Conservation (phyloP, 2,329 filamentous ascomycete genomes). For the Aspergillus uvarum region DNA sequence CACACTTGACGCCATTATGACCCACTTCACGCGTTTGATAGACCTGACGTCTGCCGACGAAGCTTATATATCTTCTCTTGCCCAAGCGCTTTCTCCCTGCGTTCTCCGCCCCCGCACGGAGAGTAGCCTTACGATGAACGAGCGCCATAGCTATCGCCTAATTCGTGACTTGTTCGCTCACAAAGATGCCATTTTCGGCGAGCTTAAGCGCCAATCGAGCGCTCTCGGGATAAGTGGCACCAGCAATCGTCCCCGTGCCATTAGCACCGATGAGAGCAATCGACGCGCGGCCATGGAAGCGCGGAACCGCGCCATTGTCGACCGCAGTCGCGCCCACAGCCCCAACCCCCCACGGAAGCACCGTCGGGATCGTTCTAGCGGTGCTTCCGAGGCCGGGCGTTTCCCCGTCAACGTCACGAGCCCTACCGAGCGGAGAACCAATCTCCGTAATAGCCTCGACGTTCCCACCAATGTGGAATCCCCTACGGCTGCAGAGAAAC, state of each 20-base stretch:
- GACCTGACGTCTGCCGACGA: conserved; percentile 96
- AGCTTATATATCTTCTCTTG: conserved; percentile 72
- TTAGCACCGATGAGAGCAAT: conserved; percentile 94
- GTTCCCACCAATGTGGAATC: conserved; percentile 65
- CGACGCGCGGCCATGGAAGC: conserved; percentile 93
- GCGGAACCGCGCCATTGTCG: conserved; percentile 74
- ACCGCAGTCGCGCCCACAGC: conserved; percentile 70
- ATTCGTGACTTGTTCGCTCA: conserved; percentile 89
- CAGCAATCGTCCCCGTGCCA: conserved; percentile 71
- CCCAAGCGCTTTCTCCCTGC: conserved; percentile 75
- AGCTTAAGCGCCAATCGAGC: conserved; percentile 73
- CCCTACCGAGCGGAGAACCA: conserved; percentile 53
- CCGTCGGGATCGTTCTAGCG: conserved; percentile 75
- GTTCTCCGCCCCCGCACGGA: conserved; percentile 84
- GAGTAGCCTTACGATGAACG: conserved; percentile 89
- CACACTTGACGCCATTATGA: conserved; percentile 96
- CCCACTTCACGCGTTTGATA: conserved; percentile 94
- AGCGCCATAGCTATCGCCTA: conserved; percentile 86
- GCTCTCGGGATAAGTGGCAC: conserved; percentile 49
- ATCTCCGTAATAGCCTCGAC: conserved; percentile 70
- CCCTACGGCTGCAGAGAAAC: conserved; percentile 39
- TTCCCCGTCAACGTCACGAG: conserved; percentile 77
- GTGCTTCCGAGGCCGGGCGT: conserved; percentile 69
- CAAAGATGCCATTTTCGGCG: conserved; percentile 93
- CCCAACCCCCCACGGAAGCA: conserved; percentile 60